phyloP scores from a whole-genome alignment of 2,329 filamentous ascomycete genomes.

The Colletotrichum tanaceti region DNA sequence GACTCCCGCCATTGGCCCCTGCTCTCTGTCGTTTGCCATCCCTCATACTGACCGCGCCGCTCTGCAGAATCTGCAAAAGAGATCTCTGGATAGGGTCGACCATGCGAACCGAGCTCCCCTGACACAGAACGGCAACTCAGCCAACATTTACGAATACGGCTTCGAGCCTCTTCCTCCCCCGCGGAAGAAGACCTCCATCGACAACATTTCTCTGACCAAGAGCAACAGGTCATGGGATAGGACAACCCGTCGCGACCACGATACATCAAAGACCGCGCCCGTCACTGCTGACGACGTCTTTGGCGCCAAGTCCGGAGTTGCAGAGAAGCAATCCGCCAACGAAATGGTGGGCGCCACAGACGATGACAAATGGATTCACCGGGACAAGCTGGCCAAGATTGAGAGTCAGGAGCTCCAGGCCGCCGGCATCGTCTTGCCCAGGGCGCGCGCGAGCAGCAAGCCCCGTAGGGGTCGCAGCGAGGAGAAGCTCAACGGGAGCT shows the following conservation, averaged over 20 bases:
- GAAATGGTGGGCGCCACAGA: slow-evolving; percentile 47
- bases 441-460: slow-evolving; percentile 64
- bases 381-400: slow-evolving; percentile 84
- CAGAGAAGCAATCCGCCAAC: slow-evolving; percentile 45
- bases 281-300: slow-evolving; percentile 47
- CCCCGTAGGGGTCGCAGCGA: slow-evolving; percentile 58
- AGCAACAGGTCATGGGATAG: slow-evolving; percentile 36
- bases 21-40: not conserved
- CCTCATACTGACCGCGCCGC: slow-evolving; percentile 17
- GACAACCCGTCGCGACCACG: slow-evolving; percentile 39
- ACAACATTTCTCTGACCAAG: slow-evolving; percentile 46
- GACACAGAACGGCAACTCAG: slow-evolving; percentile 43
- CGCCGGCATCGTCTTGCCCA: slow-evolving; percentile 74
- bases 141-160: slow-evolving; percentile 40
- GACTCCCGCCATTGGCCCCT: slow-evolving; percentile 4
- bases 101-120: slow-evolving; percentile 36
- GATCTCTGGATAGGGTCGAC: slow-evolving; percentile 35
- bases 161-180: slow-evolving; percentile 42
- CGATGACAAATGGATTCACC: slow-evolving; percentile 83
- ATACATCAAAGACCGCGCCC: slow-evolving; percentile 38
- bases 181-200: slow-evolving; percentile 53
- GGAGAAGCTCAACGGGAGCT: slow-evolving; percentile 46
- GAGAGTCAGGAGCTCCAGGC: slow-evolving; percentile 84
- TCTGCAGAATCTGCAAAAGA: slow-evolving; percentile 41
- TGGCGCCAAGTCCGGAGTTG: slow-evolving; percentile 39